Evolutionary conservation across 805 yeast genomes (phyloP).

Genomic region (Candida nemodendra): DNA sequence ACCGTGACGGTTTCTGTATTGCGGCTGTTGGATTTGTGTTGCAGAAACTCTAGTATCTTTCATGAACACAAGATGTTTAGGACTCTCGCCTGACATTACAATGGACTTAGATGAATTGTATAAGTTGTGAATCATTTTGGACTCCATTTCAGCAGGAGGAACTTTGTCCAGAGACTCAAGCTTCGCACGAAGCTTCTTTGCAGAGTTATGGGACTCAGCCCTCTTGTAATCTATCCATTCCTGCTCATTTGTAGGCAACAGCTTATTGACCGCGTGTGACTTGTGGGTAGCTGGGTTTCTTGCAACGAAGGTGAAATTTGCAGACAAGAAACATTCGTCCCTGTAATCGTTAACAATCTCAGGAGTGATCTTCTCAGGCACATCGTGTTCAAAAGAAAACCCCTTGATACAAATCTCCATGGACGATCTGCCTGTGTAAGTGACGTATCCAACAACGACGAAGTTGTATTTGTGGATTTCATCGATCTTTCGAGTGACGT

Average conservation of each 20-base stretch:
- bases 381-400: constrained; percentile 60
- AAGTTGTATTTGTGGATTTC: constrained; percentile 73
- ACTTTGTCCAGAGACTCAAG: constrained; percentile 55
- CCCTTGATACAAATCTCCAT: constrained; percentile 95
- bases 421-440: constrained; percentile 93
- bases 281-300: constrained; percentile 91
- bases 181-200: constrained; percentile 76
- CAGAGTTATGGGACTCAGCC: constrained; percentile 87
- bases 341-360: constrained; percentile 49
- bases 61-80: constrained; percentile 62
- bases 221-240: constrained; percentile 84
- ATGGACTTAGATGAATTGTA: constrained; percentile 56
- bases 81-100: constrained; percentile 35
- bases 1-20: constrained; percentile 90
- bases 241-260: constrained; percentile 69
- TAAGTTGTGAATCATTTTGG: constrained; percentile 70
- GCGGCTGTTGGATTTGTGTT: constrained; percentile 93
- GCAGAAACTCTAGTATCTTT: constrained; percentile 67
- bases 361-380: constrained; percentile 52
- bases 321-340: constrained; percentile 75
- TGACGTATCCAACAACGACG: constrained; percentile 83
- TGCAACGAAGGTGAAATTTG: constrained; percentile 94
- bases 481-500: constrained; percentile 81
- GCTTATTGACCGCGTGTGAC: constrained; percentile 80
- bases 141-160: constrained; percentile 79